Conservation (phyloP, 495 filamentous ascomycete genomes). For the Amniculicola lignicola region DNA sequence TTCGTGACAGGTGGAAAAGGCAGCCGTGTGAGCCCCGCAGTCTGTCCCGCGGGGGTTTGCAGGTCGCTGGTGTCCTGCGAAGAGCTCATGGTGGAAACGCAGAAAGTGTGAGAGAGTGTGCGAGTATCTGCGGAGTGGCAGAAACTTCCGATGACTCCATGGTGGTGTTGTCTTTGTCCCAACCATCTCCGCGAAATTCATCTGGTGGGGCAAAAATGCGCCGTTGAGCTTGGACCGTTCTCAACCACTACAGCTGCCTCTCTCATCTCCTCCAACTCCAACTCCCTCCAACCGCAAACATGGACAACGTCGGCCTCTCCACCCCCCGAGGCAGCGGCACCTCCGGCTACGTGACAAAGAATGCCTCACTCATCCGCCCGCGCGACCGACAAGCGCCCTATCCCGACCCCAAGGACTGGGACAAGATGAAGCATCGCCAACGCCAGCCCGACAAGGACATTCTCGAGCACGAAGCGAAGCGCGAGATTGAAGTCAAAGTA, state of each 20-base stretch:
- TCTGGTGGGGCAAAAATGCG: background rate
- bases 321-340: conserved; percentile 95
- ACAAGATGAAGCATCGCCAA: conserved; percentile 62
- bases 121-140: no score
- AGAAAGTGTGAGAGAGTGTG: no score
- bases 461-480: conserved; percentile 85
- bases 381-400: conserved; percentile 61
- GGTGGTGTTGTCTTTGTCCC: background rate
- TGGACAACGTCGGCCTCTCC: conserved; percentile 82
- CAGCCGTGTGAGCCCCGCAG: conserved; percentile 40
- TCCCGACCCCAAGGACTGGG: conserved; percentile 62
- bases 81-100: no score
- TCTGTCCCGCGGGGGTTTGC: background rate
- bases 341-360: conserved; percentile 95
- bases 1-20: conserved; percentile 79
- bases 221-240: background rate
- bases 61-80: no score
- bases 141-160: conserved; percentile 8
- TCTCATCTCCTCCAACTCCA: background rate
- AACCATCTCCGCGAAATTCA: background rate
- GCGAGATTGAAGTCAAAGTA: conserved; percentile 86
- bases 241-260: background rate
- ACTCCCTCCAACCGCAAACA: background rate
- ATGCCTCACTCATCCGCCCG: conserved; percentile 79
- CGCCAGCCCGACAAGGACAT: conserved; percentile 88